These are phyloP conservation scores for Zea luxurians DNA, from an alignment of 176 grass and related monocot genomes.

Conservation along the genomic window DNA sequence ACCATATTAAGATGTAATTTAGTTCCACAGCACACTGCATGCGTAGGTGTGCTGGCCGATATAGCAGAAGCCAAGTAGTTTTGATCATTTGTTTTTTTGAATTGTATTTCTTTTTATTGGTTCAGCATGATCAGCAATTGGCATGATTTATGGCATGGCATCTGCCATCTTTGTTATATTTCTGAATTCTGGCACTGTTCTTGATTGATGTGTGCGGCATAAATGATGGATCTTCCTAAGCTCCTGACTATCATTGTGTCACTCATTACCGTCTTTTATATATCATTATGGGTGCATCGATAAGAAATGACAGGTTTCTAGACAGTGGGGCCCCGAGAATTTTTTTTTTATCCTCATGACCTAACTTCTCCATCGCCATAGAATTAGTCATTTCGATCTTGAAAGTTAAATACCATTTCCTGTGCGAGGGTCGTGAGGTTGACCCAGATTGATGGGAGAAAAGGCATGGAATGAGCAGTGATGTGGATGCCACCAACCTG, in stretches of 20 bases:
- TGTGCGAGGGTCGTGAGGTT: conserved; percentile 14
- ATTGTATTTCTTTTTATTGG: background rate
- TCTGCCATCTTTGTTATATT: background rate
- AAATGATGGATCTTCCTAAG: background rate
- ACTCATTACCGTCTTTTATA: conserved; percentile 1
- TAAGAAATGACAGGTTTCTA: conserved; percentile 19
- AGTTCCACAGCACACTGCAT: background rate
- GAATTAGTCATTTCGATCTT: conserved; percentile 35
- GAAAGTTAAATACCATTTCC: conserved; percentile 33
- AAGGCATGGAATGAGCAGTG: conserved; percentile 31
- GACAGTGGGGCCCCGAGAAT: conserved; percentile 24
- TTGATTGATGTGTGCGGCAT: conserved; percentile 9
- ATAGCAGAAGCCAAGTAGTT: background rate
- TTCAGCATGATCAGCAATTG: background rate
- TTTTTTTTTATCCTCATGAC: conserved; percentile 39
- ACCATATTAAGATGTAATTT: too few species aligned
- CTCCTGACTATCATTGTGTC: background rate
- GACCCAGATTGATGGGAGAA: conserved; percentile 16
- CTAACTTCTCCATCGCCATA: conserved; percentile 56
- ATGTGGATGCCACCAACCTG: conserved; percentile 47
- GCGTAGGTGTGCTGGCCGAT: background rate
- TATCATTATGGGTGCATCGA: conserved; percentile 4
- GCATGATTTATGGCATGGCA: background rate
- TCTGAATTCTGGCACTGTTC: background rate
- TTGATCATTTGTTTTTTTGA: background rate